These are phyloP conservation scores for Huntiella omanensis DNA, from an alignment of 2,329 filamentous ascomycete genomes.

Conservation along the genomic window DNA sequence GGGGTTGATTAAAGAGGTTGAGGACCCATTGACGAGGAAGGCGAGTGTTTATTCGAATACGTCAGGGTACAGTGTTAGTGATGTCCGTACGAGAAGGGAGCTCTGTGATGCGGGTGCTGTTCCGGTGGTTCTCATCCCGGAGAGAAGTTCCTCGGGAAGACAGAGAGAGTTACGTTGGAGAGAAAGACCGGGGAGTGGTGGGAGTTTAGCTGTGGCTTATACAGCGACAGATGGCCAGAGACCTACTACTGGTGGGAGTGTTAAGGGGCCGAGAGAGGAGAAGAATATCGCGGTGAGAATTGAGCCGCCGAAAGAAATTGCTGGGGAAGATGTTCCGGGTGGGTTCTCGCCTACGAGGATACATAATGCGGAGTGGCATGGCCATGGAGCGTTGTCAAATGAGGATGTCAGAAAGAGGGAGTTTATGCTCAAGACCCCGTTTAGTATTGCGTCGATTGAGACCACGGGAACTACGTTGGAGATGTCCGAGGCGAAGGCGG, in stretches of 20 bases:
- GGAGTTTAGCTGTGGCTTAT: too few relatives aligned
- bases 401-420: constrained; percentile 9
- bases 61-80: constrained; percentile 31
- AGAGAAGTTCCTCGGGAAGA: constrained; percentile 30
- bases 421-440: constrained; percentile 24
- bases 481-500: constrained; percentile 42
- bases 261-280: too few relatives aligned
- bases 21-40: constrained; percentile 15
- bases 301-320: too few relatives aligned
- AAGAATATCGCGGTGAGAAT: too few relatives aligned
- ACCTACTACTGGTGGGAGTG: too few relatives aligned
- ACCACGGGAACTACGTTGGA: constrained; percentile 42
- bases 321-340: too few relatives aligned
- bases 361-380: background rate
- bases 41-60: constrained; percentile 31
- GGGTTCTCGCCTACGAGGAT: background rate
- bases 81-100: constrained; percentile 36
- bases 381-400: background rate
- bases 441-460: constrained; percentile 42
- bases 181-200: too few relatives aligned
- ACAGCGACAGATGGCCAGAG: too few relatives aligned
- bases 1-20: background rate
- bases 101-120: constrained; percentile 41
- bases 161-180: too few relatives aligned
- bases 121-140: constrained; percentile 43